Base-by-base conservation (phyloP, 2,329 filamentous ascomycete genomes). In the Ophiocordyceps camponoti-floridani region DNA sequence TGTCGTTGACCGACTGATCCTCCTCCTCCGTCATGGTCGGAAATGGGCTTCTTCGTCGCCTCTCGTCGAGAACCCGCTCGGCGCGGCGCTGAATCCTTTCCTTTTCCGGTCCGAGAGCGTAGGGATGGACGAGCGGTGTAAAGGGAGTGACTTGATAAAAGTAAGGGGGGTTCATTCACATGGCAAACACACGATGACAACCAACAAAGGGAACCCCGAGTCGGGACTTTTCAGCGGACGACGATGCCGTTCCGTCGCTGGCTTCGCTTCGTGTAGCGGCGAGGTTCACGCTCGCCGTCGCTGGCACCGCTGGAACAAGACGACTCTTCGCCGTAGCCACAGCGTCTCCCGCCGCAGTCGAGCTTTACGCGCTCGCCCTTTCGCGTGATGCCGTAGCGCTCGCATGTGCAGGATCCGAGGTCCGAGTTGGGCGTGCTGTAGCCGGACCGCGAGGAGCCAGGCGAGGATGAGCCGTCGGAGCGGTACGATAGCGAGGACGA, bases 311-410 rank as follows among this genome's bases (percentile, higher is more conserved):
- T 82, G 53, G 79, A 86, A 70, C 80, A 85, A 46, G 76, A 74
- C 44, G 69, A 74, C 50, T 82, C 77, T 56, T 84, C 80, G 51
- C 74, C 75, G 67, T 84, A 91, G 57, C 85, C 84, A 66, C 89
- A 95, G 61, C 85, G 81, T 49, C 79, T 71, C 54, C 89, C 89
- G 54, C 87, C 87, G 59, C 89, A 96, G 75, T 95, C 88, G 62
- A 95, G 79, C 75, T 89, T 91, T 74, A 96, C 83, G 57, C 88
- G 81, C 64, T 93, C 83, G 59, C 88, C 87, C 63, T 82, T 80
- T 67, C 87, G 84, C 51, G 88, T 95, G 70, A 96, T 94, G 55
- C 88, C 89, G 70, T 91, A 95, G 68, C 88, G 84, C 65, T 95
- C 86, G 68, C 89, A 96, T 51, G 82, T 87, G 77, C 91, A 96